These are phyloP conservation scores for Quillaja saponaria DNA, from an alignment of 306 rosid species.

Conservation along the genomic window DNA sequence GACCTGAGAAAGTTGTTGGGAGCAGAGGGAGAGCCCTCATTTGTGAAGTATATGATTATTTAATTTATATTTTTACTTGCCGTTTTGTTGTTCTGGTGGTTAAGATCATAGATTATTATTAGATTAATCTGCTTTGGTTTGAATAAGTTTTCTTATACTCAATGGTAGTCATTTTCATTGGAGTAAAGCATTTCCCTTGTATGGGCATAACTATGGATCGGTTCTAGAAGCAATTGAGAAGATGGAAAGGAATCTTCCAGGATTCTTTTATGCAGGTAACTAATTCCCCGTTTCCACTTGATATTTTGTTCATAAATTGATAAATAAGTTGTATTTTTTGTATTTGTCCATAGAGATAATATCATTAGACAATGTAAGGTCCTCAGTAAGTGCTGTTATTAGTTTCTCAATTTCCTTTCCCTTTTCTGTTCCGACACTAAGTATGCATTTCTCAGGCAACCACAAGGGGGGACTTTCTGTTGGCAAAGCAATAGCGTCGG, in stretches of 20 bases:
- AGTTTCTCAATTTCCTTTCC: no score
- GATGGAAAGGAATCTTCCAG: conserved; percentile 86
- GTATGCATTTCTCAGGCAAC: no score
- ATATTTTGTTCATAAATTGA: no score
- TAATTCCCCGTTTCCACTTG: conserved; percentile 1
- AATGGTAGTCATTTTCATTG: conserved; percentile 79
- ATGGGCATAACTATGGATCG: conserved; percentile 67
- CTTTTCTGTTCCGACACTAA: no score
- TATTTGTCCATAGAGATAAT: no score
- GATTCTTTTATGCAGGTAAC: conserved; percentile 86
- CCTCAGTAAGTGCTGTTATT: no score
- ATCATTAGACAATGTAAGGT: no score
- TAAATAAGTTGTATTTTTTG: no score
- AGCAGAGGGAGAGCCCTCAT: conserved; percentile 85
- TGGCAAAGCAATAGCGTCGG: conserved; percentile 81
- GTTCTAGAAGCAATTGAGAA: conserved; percentile 82
- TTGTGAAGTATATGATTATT: conserved; percentile 60
- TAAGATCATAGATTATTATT: background rate
- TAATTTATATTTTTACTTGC: conserved; percentile 19
- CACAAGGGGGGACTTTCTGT: conserved; percentile 83
- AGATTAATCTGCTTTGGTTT: no score
- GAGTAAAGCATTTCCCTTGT: conserved; percentile 92
- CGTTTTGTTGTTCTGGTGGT: conserved; percentile 18
- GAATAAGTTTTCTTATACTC: conserved; percentile 26
- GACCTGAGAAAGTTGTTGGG: conserved; percentile 85